phyloP scores from a whole-genome alignment of 371 early-diverging fungal species.

The Actinomucor elegans region DNA sequence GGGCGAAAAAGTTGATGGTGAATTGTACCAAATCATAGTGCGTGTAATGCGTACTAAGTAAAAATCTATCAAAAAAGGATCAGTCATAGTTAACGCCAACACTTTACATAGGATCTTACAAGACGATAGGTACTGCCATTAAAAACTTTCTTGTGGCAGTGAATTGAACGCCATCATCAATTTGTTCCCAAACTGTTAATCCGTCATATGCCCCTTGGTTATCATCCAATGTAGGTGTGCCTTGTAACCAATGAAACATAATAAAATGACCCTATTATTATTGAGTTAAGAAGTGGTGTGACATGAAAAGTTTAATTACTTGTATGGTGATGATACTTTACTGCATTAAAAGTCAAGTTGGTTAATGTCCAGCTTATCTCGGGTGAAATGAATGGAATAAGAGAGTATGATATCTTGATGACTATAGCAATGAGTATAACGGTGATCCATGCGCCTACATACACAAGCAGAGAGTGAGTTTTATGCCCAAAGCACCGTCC shows the following conservation, averaged over 20 bases:
- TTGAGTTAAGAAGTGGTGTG: neutral
- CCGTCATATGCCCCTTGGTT: constrained; percentile 95
- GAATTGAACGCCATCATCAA: constrained; percentile 94
- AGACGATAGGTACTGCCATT: constrained; percentile 86
- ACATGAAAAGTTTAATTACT: neutral
- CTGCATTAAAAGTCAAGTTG: constrained; percentile 85
- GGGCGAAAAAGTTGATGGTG: constrained; percentile 79
- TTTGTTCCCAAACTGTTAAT: constrained; percentile 97
- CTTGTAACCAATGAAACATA: constrained; percentile 95
- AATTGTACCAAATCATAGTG: constrained; percentile 90
- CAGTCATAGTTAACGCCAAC: neutral
- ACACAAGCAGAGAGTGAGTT: no score
- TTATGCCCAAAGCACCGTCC: no score
- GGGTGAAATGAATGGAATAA: constrained; percentile 84
- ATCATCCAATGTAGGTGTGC: constrained; percentile 87
- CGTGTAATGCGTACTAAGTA: constrained; percentile 93
- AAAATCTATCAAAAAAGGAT: constrained; percentile 89
- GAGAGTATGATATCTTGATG: constrained; percentile 75
- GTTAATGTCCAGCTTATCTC: constrained; percentile 95
- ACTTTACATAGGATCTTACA: constrained; percentile 63
- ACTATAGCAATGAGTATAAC: constrained; percentile 71
- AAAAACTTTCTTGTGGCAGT: constrained; percentile 97
- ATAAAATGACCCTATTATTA: constrained; percentile 83
- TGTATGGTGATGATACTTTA: constrained; percentile 34
- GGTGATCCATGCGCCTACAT: constrained; percentile 86